These are phyloP conservation scores for Phylloboletellus chloephorus DNA, from an alignment of 1,284 basidiomycete genomes.

Conservation along the genomic window DNA sequence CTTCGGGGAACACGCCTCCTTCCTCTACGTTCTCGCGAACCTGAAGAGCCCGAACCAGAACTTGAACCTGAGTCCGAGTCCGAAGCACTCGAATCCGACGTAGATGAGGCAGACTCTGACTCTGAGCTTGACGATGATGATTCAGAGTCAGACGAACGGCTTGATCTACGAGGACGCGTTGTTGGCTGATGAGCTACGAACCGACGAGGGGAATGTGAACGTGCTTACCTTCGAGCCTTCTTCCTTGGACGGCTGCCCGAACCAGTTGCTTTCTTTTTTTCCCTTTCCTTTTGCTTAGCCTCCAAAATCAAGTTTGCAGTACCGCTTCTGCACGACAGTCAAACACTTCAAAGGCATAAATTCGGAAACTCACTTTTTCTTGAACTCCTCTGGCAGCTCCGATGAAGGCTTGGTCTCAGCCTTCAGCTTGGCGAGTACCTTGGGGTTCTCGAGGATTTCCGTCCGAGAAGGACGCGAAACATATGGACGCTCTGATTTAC, in stretches of 20 bases:
- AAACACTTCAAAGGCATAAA: neutral
- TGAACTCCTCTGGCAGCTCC: slow-evolving; percentile 78
- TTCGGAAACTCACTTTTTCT: slow-evolving; percentile 51
- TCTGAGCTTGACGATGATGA: slow-evolving; percentile 35
- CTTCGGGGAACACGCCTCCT: slow-evolving; percentile 41
- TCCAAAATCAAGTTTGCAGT: slow-evolving; percentile 70
- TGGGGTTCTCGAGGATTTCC: slow-evolving; percentile 69
- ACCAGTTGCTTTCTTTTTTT: slow-evolving; percentile 36
- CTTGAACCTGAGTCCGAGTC: slow-evolving; percentile 36
- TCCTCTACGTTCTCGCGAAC: slow-evolving; percentile 42
- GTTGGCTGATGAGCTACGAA: neutral
- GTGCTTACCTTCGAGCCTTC: slow-evolving; percentile 46
- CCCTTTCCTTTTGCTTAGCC: slow-evolving; percentile 65
- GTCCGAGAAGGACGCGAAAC: slow-evolving; percentile 73
- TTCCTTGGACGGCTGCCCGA: slow-evolving; percentile 41
- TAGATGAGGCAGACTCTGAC: slow-evolving; percentile 33
- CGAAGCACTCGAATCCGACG: slow-evolving; percentile 40
- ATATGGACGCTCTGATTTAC: slow-evolving; percentile 68
- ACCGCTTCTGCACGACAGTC: slow-evolving; percentile 45
- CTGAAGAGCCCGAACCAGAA: slow-evolving; percentile 29
- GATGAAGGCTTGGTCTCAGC: slow-evolving; percentile 62
- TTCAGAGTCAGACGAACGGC: slow-evolving; percentile 24
- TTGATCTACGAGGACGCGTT: slow-evolving; percentile 19
- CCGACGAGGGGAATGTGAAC: neutral
- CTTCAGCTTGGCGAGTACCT: slow-evolving; percentile 56